phyloP scores from a whole-genome alignment of 352 stramenopile genomes.

The Hyaloperonospora brassicae region DNA sequence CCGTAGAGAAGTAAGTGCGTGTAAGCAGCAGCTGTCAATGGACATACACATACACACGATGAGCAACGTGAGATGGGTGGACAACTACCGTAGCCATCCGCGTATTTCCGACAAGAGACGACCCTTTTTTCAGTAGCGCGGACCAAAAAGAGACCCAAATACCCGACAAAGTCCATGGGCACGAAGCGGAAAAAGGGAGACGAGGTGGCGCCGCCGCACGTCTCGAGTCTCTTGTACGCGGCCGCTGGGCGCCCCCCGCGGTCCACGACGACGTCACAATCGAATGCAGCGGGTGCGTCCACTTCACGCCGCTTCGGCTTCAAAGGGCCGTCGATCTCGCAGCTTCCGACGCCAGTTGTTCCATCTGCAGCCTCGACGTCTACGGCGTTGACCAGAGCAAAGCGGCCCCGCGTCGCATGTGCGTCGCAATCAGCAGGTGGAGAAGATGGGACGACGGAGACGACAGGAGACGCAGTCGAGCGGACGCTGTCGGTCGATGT shows the following conservation, averaged over 20 bases:
- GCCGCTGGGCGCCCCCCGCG: conserved; percentile 12
- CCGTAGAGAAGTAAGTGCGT: conserved; percentile 15
- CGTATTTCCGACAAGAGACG: conserved; percentile 14
- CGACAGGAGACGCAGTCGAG: background rate
- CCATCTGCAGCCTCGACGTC: background rate
- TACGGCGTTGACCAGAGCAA: conserved; percentile 1
- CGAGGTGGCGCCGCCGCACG: conserved; percentile 10
- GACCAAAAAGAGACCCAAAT: conserved; percentile 5
- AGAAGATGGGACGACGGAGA: background rate
- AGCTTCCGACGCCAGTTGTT: conserved; percentile 10
- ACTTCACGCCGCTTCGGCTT: conserved; percentile 30
- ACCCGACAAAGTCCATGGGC: conserved; percentile 15
- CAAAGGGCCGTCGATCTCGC: conserved; percentile 27
- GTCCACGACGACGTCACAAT: conserved; percentile 15
- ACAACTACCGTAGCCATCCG: conserved; percentile 7
- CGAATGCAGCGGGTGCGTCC: conserved; percentile 6
- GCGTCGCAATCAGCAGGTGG: conserved; percentile 1
- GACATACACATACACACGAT: too few relatives aligned
- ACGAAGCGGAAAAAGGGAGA: conserved; percentile 30
- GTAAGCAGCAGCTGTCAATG: too few relatives aligned
- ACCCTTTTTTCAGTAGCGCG: conserved; percentile 16
- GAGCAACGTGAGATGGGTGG: background rate
- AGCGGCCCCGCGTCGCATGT: background rate
- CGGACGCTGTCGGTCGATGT: conserved; percentile 3
- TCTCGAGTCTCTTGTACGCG: conserved; percentile 17